These are phyloP conservation scores for Tolypocladium ovalisporum DNA, from an alignment of 2,329 filamentous ascomycete genomes.

Conservation along the genomic window DNA sequence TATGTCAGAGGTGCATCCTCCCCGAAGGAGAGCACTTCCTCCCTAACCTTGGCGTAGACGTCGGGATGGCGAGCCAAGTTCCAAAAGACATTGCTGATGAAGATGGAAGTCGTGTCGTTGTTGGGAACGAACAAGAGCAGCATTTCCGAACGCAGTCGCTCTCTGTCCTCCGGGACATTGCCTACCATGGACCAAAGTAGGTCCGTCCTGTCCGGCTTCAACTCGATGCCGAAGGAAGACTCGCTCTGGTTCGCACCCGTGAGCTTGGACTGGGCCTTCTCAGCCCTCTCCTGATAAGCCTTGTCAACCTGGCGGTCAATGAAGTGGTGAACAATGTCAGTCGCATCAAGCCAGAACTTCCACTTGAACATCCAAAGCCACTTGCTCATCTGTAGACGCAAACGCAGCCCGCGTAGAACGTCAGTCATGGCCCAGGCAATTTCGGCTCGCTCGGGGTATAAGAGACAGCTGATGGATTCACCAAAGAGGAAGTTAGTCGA, in stretches of 20 bases:
- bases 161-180: background rate
- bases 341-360: background rate
- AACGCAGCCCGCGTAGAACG: background rate
- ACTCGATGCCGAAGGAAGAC: background rate
- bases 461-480: background rate
- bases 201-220: background rate
- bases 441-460: background rate
- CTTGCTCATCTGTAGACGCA: background rate
- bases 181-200: background rate
- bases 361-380: background rate
- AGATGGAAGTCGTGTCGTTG: background rate
- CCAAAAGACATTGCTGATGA: background rate
- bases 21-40: background rate
- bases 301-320: background rate
- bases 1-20: background rate
- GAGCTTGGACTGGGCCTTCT: background rate
- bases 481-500: background rate
- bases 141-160: background rate
- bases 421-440: background rate
- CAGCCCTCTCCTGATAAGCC: background rate
- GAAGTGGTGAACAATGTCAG: background rate
- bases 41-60: background rate
- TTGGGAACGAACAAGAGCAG: background rate
- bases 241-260: background rate
- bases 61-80: background rate